Evolutionary conservation across 176 grass and related monocot species (phyloP), one percentile per base, ranked within the genome.

Genomic region (Elymus sibiricus): DNA sequence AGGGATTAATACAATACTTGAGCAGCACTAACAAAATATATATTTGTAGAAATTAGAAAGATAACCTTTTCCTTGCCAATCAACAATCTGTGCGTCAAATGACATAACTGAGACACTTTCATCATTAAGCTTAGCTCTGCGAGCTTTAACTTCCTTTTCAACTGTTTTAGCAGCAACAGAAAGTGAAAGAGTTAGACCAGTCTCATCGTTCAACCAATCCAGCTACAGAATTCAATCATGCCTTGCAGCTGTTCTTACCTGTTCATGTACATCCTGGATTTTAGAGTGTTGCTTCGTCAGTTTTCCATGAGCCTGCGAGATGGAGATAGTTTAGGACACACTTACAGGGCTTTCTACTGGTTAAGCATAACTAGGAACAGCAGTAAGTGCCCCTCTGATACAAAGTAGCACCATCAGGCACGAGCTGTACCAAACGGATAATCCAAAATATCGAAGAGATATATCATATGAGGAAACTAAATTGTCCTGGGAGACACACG

Each of bases 231-330:
- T 80, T 14, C 6, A 78, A 40, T 24, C 26, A 46, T 79, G 19
- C 13, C 47, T 56, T 25, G 37, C 24, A 80, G 25, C 8, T 64
- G 71, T 66, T 28, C 92, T 77, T 97, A 93, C 92, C 43, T 91
- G 93, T 81, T 93, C 90, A 22, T 92, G 89, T 74, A 98, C 65
- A 84, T 77, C 70, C 77, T 91, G 84, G 59, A 93, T 93, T 49
- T 66, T 84, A 61, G 89, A 82, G 28, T 61, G 81, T 92, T n/a
- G n/a, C n/a, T n/a, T 98, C 0, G 21, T 61, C 25, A 95, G 76
- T 81, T 98, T 98, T 29, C 93, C 89, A 85, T 82, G 55, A 75
- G 68, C 87, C 95, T 98, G 79, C 74, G 73, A 86, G 66, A 76
- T 40, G 49, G 64, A 81, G 32, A 80, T 62, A 51, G 9, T 40